These are phyloP conservation scores for Leptodermis oblonga DNA, from an alignment of 257 asterid genomes.

Conservation along the genomic window DNA sequence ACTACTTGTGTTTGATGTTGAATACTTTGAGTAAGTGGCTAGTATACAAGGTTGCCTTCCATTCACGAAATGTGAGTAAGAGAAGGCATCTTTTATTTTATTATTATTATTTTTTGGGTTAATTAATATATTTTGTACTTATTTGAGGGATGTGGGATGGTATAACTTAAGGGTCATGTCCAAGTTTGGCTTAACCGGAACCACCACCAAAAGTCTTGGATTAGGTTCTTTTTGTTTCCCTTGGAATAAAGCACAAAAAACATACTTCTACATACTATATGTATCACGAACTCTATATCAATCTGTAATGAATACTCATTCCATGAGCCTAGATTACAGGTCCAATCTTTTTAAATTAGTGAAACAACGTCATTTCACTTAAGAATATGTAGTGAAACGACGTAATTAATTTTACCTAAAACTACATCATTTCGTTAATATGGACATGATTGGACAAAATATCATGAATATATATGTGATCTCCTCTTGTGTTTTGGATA, in stretches of 20 bases:
- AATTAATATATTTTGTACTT: conserved; percentile 7
- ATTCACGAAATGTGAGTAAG: conserved; percentile 72
- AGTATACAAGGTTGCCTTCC: conserved; percentile 62
- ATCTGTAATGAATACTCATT: too few relatives aligned
- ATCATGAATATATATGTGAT: too few relatives aligned
- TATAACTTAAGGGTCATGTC: conserved; percentile 3
- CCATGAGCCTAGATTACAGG: too few relatives aligned
- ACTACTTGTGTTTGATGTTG: conserved; percentile 30
- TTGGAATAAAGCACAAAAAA: conserved; percentile 19
- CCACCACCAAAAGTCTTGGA: conserved; percentile 52
- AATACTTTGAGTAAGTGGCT: conserved; percentile 56
- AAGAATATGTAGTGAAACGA: too few relatives aligned
- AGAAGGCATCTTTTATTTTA: conserved; percentile 32
- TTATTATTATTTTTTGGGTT: not conserved
- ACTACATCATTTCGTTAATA: too few relatives aligned
- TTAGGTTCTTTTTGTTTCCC: conserved; percentile 41
- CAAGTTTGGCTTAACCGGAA: conserved; percentile 39
- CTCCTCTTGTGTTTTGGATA: too few relatives aligned
- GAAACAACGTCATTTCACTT: too few relatives aligned
- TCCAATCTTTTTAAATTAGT: too few relatives aligned
- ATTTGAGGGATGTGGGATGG: conserved; percentile 22
- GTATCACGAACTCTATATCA: too few relatives aligned
- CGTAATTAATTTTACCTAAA: too few relatives aligned
- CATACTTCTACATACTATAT: not conserved
- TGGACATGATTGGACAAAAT: too few relatives aligned